Base-by-base conservation (phyloP, 1,139 yeast genomes). In the Yamadazyma atlantica region DNA sequence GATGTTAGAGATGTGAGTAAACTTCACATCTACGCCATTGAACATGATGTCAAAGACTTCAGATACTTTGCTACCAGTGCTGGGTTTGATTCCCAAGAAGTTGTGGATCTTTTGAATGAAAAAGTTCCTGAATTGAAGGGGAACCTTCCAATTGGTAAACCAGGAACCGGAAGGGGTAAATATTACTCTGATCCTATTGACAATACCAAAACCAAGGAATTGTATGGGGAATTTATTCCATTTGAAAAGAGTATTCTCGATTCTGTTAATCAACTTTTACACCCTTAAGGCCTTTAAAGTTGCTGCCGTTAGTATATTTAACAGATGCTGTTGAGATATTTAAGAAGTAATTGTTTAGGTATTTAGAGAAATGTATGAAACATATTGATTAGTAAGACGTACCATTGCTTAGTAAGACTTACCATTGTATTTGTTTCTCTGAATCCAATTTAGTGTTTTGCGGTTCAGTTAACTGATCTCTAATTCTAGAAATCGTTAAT, bases 1-100 rank as follows among this genome's bases (percentile, higher is more conserved):
- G 81, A 78, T 48, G 82, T 78, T 1, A 62, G 82, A 38, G 80
- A 78, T 48, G 72, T 73, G 4, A 80, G 82, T 4, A 54, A 50
- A 41, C 78, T 78, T 11, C 83, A 77, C 50, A 53, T 76, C 10
- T 46, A 52, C 29, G 75, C 75, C 0, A 56, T 75, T 42, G 66
- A 67, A 43, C 50, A 48, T 26, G 54, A 50, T 23, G 39, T 40
- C 8, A 48, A 46, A n/a, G 41, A 49, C 12, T 60, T 69, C 49
- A 63, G 82, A 34, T 60, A 67, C 40, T 64, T 73, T 37, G 53
- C 70, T 45, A 54, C 62, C 24, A 55, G 55, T 21, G 65, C 62
- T 7, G 60, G 58, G 39, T 67, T 61, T 39, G 53, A 60, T 34
- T 53, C 57, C 33, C 77, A 72, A 46, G 58, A 54, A 33, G 45